phyloP scores from a whole-genome alignment of 2,329 filamentous ascomycete genomes.

The Fusarium chuoi region DNA sequence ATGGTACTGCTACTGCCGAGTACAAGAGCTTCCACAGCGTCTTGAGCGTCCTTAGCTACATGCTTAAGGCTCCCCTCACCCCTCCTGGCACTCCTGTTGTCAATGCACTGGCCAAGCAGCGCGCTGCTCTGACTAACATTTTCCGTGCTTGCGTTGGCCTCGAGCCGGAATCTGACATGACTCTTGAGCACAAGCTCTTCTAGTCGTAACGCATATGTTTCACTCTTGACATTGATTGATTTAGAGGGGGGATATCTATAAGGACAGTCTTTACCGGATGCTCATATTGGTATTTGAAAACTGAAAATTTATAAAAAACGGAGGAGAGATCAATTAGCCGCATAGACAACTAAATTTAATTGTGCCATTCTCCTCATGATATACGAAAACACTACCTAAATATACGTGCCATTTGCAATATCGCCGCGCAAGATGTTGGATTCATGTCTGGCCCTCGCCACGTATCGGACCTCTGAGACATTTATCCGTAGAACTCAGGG shows the following conservation, averaged over 20 bases:
- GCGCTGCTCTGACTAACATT: slow-evolving; percentile 93
- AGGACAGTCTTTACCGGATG: slow-evolving; percentile 32
- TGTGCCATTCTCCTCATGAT: slow-evolving; percentile 32
- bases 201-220: slow-evolving; percentile 51
- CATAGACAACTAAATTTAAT: slow-evolving; percentile 39
- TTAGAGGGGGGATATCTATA: slow-evolving; percentile 4
- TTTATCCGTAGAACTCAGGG: background rate
- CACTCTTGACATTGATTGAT: background rate
- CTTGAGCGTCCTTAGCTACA: slow-evolving; percentile 96
- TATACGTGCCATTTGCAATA: background rate
- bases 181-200: slow-evolving; percentile 97
- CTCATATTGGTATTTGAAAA: slow-evolving; percentile 1
- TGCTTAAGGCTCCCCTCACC: slow-evolving; percentile 96
- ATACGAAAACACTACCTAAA: background rate
- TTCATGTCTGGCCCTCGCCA: background rate
- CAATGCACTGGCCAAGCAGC: slow-evolving; percentile 96
- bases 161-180: slow-evolving; percentile 99
- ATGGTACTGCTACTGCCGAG: slow-evolving; percentile 66
- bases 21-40: slow-evolving; percentile 98
- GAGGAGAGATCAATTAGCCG: slow-evolving; percentile 31
- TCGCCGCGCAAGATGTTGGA: too few species aligned
- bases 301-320: slow-evolving; percentile 6
- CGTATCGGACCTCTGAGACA: background rate
- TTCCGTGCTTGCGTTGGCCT: slow-evolving; percentile 97
- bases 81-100: slow-evolving; percentile 95